These are phyloP conservation scores for Musa balbisiana DNA, from an alignment of 202 grass and related monocot species.

Conservation along the genomic window DNA sequence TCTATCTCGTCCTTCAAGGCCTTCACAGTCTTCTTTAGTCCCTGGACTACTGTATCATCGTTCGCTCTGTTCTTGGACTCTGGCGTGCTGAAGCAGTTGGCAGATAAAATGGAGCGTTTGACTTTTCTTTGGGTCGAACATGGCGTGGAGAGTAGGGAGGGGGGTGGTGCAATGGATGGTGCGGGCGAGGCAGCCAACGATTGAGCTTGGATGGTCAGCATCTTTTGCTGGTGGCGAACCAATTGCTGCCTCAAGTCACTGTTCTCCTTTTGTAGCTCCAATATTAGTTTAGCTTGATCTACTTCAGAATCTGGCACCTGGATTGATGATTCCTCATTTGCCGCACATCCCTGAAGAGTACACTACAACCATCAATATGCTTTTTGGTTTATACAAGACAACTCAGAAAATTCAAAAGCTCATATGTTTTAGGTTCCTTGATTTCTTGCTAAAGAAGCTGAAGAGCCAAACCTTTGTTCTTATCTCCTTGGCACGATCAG, in stretches of 20 bases:
- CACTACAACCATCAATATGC: background rate
- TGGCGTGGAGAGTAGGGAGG: conserved; percentile 37
- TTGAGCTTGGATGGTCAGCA: conserved; percentile 53
- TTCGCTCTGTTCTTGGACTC: conserved; percentile 39
- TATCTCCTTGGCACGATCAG: conserved; percentile 98
- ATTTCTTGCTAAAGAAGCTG: background rate
- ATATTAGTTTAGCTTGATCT: conserved; percentile 64
- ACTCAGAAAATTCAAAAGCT: no score
- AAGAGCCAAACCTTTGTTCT: conserved; percentile 61
- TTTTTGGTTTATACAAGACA: background rate
- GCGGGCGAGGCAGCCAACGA: conserved; percentile 43
- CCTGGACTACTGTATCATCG: conserved; percentile 31
- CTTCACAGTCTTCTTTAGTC: conserved; percentile 59
- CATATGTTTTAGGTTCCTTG: background rate
- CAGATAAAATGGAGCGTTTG: conserved; percentile 53
- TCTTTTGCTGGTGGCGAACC: conserved; percentile 66
- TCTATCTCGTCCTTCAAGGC: conserved; percentile 59
- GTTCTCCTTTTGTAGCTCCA: conserved; percentile 91
- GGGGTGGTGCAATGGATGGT: conserved; percentile 32
- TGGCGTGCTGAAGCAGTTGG: conserved; percentile 60
- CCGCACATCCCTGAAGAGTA: conserved; percentile 35
- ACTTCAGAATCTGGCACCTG: conserved; percentile 49
- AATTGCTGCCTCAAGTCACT: conserved; percentile 74
- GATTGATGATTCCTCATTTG: conserved; percentile 42
- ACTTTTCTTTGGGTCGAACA: conserved; percentile 49